Percentiles rank a stretch among this genome's conserved stretches.
These are phyloP conservation scores for Colletotrichum lupini DNA, from an alignment of 2,329 filamentous ascomycete species.

Conservation along the genomic window DNA sequence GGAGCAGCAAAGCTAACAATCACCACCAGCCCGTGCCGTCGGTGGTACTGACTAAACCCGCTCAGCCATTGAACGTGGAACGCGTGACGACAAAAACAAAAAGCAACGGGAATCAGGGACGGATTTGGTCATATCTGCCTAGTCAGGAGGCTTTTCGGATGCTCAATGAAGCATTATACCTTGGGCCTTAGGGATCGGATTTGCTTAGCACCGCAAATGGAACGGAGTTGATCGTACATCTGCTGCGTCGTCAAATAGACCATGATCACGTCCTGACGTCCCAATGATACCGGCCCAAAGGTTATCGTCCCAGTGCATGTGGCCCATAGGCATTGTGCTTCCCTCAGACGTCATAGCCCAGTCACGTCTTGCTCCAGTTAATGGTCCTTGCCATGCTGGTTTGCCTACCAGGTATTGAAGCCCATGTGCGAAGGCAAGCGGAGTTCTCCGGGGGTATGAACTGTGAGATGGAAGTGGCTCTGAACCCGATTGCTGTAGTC, in stretches of 20 bases:
- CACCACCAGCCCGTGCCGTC: constrained; percentile 67
- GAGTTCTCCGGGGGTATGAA: neutral
- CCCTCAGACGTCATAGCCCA: neutral
- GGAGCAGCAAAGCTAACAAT: constrained; percentile 41
- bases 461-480: neutral
- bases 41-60: constrained; percentile 58
- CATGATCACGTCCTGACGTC: constrained; percentile 34
- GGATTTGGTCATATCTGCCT: constrained; percentile 36
- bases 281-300: constrained; percentile 7
- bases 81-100: constrained; percentile 34
- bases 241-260: constrained; percentile 35
- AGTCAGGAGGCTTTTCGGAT: constrained; percentile 36
- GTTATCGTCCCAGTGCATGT: neutral
- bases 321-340: too few species aligned
- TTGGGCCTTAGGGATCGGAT: constrained; percentile 37
- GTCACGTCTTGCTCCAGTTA: too few species aligned
- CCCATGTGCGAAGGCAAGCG: neutral
- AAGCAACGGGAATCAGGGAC: constrained; percentile 28
- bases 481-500: neutral
- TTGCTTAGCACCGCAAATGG: constrained; percentile 37
- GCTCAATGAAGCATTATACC: constrained; percentile 36
- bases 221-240: constrained; percentile 37
- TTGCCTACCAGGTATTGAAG: neutral
- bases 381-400: neutral
- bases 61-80: constrained; percentile 20